phyloP scores from a whole-genome alignment of 148 eudicot species.

The Euryodendron excelsum region DNA sequence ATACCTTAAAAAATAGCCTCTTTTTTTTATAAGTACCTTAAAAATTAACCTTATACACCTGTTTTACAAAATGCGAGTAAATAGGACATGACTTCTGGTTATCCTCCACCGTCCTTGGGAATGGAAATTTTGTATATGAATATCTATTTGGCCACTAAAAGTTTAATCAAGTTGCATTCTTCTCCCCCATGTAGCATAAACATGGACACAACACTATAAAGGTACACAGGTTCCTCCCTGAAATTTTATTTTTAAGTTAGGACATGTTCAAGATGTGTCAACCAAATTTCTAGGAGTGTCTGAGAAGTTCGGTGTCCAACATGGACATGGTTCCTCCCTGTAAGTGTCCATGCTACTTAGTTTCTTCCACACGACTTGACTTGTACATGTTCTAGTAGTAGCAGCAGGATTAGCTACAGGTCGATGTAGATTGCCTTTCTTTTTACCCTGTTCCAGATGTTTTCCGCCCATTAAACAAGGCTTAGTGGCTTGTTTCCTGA shows the following conservation, averaged over 20 bases:
- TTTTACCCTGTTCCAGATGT: neutral
- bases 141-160: neutral
- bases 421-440: neutral
- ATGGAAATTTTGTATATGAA: neutral
- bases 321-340: neutral
- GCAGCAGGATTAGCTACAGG: neutral
- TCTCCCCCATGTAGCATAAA: neutral
- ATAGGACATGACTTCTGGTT: neutral
- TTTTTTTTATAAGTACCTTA: no score
- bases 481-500: neutral
- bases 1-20: conserved; percentile 4
- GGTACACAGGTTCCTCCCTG: no score
- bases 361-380: neutral
- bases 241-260: neutral
- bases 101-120: neutral
- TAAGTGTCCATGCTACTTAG: neutral
- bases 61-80: neutral
- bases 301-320: neutral
- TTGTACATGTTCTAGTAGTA: neutral
- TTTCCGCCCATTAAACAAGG: neutral
- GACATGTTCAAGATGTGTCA: neutral
- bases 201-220: no score
- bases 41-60: neutral
- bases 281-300: neutral
- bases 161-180: neutral